Conservation (phyloP, 1,284 basidiomycete species). For the Apiotrichum montevideense region DNA sequence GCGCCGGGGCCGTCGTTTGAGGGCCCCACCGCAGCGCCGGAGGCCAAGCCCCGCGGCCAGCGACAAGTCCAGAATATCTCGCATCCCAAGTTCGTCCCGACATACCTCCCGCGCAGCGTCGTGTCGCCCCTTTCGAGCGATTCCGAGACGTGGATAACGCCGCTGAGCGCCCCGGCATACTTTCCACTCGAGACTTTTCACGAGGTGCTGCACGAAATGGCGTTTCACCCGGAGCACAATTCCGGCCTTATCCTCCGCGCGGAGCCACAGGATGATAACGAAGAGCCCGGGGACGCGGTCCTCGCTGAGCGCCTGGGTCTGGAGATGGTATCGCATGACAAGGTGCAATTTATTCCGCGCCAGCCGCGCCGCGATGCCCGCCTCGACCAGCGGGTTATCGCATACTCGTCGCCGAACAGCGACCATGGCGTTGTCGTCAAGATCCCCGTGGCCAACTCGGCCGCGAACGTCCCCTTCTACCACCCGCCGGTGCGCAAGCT, state of each 20-base stretch:
- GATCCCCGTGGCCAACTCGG: conserved; percentile 25
- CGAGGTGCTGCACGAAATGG: conserved; percentile 28
- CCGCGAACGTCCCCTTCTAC: conserved; percentile 40
- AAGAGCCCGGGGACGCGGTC: conserved; percentile 7
- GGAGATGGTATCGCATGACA: conserved; percentile 25
- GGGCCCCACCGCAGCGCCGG: background rate
- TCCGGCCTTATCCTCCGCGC: conserved; percentile 41
- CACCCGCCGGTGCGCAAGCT: conserved; percentile 40
- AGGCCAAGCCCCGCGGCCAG: background rate
- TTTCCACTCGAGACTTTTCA: conserved; percentile 33
- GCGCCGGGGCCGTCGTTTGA: too few relatives aligned
- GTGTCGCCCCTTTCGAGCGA: conserved; percentile 4
- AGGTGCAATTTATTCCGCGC: conserved; percentile 35
- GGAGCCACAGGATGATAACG: conserved; percentile 21
- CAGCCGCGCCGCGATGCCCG: conserved; percentile 37
- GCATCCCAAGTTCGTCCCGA: conserved; percentile 20
- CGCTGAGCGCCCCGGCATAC: conserved; percentile 26
- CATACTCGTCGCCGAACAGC: conserved; percentile 2
- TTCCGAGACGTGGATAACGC: conserved; percentile 16
- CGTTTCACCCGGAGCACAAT: conserved; percentile 44
- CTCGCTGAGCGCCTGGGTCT: conserved; percentile 13
- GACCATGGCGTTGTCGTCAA: conserved; percentile 30
- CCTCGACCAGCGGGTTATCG: conserved; percentile 27
- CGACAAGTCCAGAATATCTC: conserved; percentile 5
- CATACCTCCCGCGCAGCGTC: conserved; percentile 5